Percentiles rank a stretch among this genome's conserved stretches.
These are phyloP conservation scores for Verticillium longisporum DNA, from an alignment of 2,329 filamentous ascomycete species.

Conservation along the genomic window DNA sequence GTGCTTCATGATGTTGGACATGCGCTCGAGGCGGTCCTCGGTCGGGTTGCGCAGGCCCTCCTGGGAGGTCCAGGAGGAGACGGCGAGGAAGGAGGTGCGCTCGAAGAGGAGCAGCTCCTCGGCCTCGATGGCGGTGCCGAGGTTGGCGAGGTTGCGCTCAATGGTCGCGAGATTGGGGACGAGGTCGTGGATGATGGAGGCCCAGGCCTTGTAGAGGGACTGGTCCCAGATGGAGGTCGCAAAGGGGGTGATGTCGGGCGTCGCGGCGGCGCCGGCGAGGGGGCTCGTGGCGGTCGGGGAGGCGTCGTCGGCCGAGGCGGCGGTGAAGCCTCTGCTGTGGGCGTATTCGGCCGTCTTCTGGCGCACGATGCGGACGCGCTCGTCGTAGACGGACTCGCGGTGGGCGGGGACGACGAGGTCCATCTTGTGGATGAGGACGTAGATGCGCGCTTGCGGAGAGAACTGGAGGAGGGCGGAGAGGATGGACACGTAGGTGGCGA, in stretches of 20 bases:
- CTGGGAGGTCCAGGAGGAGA: conserved; percentile 81
- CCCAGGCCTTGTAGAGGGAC: conserved; percentile 96
- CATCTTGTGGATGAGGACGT: conserved; percentile 98
- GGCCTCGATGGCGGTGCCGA: conserved; percentile 82
- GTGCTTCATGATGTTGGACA: conserved; percentile 96
- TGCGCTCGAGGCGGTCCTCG: conserved; percentile 84
- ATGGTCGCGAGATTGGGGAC: conserved; percentile 91
- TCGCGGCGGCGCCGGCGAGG: conserved; percentile 7
- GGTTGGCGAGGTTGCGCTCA: conserved; percentile 73
- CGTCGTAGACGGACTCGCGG: conserved; percentile 76
- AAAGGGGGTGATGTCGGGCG: conserved; percentile 68
- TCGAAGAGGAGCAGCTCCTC: conserved; percentile 94
- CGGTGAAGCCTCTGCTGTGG: conserved; percentile 27
- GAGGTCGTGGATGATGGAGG: conserved; percentile 92
- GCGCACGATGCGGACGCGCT: conserved; percentile 70
- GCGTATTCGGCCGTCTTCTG: conserved; percentile 59
- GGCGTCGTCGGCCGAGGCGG: conserved; percentile 15
- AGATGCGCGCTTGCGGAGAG: conserved; percentile 75
- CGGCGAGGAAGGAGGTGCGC: conserved; percentile 89
- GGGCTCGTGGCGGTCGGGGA: conserved; percentile 19
- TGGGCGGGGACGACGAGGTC: conserved; percentile 80
- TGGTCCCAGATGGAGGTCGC: conserved; percentile 98
- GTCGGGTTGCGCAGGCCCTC: conserved; percentile 77
- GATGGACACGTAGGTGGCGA: conserved; percentile 87
- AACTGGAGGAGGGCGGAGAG: conserved; percentile 83